Conservation (phyloP, 441 rosid genomes). For the Populus hybrid region DNA sequence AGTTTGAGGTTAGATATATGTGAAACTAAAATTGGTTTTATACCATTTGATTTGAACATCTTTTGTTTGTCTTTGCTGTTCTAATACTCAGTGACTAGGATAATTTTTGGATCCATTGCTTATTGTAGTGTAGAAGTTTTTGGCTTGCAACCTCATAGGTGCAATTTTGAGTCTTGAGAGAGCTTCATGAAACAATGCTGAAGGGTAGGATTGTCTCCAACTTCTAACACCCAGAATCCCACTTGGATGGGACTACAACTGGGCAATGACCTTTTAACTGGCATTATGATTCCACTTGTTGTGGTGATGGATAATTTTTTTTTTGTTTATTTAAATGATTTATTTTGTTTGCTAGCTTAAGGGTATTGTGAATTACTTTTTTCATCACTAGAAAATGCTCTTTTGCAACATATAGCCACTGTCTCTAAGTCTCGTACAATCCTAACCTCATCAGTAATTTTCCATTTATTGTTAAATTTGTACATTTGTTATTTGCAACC, state of each 20-base stretch:
- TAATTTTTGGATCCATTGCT: not conserved
- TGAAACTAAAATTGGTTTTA: not conserved
- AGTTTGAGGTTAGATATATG: conserved; percentile 62
- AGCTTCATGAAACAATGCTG: not conserved
- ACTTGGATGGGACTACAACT: not conserved
- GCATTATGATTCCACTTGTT: not conserved
- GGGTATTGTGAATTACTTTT: not conserved
- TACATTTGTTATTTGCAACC: not conserved
- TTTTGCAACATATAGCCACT: not conserved
- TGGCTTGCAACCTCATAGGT: not conserved
- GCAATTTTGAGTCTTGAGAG: not conserved
- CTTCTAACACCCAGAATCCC: not conserved
- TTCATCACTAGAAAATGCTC: not conserved
- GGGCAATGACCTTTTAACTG: not conserved
- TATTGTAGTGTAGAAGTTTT: not conserved
- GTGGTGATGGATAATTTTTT: not conserved
- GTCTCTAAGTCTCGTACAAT: not conserved
- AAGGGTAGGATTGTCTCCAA: not conserved
- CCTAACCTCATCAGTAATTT: not conserved
- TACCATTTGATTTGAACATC: not conserved
- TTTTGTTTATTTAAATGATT: not conserved
- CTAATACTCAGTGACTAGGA: not conserved
- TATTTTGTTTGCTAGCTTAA: not conserved
- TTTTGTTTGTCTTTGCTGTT: not conserved
- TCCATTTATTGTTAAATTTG: not conserved